phyloP scores from a whole-genome alignment of 2,329 filamentous ascomycete genomes.

The Trichoderma citrinoviride region DNA sequence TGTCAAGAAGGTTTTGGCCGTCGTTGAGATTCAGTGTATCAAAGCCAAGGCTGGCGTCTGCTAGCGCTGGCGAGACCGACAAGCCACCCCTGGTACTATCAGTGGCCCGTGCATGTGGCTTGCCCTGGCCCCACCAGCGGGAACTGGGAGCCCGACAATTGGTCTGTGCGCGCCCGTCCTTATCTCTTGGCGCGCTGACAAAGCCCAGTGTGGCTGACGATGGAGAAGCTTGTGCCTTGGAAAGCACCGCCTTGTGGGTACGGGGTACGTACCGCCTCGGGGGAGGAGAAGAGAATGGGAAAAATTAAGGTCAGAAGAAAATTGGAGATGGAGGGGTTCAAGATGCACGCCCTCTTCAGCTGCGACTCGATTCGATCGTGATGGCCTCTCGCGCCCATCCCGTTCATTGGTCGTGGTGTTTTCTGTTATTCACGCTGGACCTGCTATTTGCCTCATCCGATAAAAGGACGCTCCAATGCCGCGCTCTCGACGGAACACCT shows the following conservation, averaged over 20 bases:
- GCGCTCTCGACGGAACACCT: neutral
- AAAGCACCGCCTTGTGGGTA: constrained; percentile 3
- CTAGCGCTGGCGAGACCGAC: constrained; percentile 1
- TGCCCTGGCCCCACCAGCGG: neutral
- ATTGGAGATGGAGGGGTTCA: neutral
- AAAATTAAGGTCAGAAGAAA: neutral
- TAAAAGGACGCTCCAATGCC: neutral
- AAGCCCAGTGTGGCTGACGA: constrained; percentile 20
- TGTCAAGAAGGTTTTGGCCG: constrained; percentile 8
- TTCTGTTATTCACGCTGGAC: neutral
- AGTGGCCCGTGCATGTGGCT: constrained; percentile 17
- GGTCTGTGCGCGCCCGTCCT: constrained; percentile 15
- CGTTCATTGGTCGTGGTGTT: neutral
- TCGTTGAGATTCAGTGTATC: neutral
- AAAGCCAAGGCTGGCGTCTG: constrained; percentile 1
- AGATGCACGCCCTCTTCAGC: constrained; percentile 6
- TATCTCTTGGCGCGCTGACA: constrained; percentile 22
- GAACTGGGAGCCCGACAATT: constrained; percentile 1
- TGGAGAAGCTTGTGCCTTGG: constrained; percentile 14
- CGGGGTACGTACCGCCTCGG: neutral
- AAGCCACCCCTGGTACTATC: constrained; percentile 16
- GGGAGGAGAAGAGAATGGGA: too few relatives aligned
- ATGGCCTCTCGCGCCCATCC: neutral
- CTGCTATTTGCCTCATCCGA: neutral
- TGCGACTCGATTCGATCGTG: neutral